Evolutionary conservation across 345 rosid species (phyloP).

Genomic region (Mangifera indica): DNA sequence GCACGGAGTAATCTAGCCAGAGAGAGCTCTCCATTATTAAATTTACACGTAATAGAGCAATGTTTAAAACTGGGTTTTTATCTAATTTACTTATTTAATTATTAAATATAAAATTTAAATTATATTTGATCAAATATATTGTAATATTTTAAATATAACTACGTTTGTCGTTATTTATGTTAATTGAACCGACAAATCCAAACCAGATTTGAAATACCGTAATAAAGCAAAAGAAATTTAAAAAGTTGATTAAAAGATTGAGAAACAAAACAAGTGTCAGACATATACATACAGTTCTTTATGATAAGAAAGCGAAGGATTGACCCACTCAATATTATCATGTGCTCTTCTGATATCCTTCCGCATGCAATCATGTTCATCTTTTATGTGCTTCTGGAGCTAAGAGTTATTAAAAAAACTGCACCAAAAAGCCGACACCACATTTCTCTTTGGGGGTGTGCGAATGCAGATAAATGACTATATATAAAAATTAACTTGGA

Average conservation of each 20-base stretch:
- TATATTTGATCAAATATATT: no score
- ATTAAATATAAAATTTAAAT: no score
- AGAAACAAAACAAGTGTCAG: neutral
- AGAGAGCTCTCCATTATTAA: constrained; percentile 14
- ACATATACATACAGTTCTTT: neutral
- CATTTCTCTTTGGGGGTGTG: neutral
- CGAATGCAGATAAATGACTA: no score
- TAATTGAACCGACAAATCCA: no score
- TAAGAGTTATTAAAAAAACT: neutral
- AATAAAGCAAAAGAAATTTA: no score
- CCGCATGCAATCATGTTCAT: constrained; percentile 22
- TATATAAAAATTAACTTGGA: neutral
- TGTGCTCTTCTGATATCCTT: constrained; percentile 36
- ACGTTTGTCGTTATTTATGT: no score
- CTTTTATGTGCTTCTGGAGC: constrained; percentile 19
- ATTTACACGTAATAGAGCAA: neutral
- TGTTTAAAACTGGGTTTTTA: no score
- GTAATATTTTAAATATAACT: no score
- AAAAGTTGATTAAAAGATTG: no score
- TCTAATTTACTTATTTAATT: no score
- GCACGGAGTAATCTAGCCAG: neutral
- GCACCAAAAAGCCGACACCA: constrained; percentile 16
- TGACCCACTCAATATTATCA: constrained; percentile 22
- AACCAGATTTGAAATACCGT: no score
- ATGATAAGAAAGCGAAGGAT: constrained; percentile 20